Evolutionary conservation across 176 grass and related monocot species (phyloP), one percentile per base, ranked within the genome.

Genomic region (Phoenix dactylifera): DNA sequence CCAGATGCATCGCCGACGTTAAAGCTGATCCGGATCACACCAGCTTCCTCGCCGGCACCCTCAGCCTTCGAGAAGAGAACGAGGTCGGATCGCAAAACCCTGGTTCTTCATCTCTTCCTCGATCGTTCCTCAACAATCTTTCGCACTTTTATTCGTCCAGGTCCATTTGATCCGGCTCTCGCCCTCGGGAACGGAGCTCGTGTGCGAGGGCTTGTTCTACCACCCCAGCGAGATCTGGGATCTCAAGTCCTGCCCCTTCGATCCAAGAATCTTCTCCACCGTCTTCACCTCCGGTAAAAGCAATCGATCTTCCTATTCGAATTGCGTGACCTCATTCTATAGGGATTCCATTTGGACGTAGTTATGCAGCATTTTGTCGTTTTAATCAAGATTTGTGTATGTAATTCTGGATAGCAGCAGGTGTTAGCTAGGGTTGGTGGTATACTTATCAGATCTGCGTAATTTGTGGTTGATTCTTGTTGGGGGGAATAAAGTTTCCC

Each of bases 221-320:
- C 93, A 98, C 59, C 93, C 81, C 39, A 88, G 86, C 70, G 93
- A 98, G 87, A 98, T 98, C 79, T 98, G 93, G 87, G 84, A 98
- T 81, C 93, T 98, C 53, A 92, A 92, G 63, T 98, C 93, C 6
- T 92, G 93, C 67, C 93, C 93, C 44, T 98, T 82, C 60, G 81
- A 98, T 80, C 74, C 75, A 49, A 98, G 74, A 67, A 73, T 92
- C 49, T 86, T 98, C 58, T 98, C 93, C 63, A 92, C 93, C 18
- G 84, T 92, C 58, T 98, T 80, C 70, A 89, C 93, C 19, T 98
- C 84, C 68, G 93, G 93, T 98, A 44, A 77, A 77, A 70, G 74
- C 4, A 49, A 63, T 52, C 2, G 10, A 44, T 44, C 35, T 44
- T 1, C 7, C 35, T 44, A 44, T 44, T 44, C 35, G 9, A 44